Evolutionary conservation across 352 stramenopile genomes (phyloP).

Genomic region (Phytopythium helicoides): DNA sequence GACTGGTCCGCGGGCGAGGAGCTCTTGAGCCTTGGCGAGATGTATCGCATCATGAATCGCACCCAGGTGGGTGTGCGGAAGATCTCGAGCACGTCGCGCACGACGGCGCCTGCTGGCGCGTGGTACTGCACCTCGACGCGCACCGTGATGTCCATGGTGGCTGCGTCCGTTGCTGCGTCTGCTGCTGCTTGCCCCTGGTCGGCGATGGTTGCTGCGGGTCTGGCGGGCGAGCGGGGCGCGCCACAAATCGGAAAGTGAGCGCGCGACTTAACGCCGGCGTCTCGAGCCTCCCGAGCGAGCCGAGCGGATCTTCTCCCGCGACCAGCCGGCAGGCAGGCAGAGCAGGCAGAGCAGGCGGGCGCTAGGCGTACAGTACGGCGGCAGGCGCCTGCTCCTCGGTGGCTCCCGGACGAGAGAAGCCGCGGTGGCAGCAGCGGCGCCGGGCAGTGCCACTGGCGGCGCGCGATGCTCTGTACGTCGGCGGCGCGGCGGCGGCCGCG

Average conservation of each 20-base stretch:
- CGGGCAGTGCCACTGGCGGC: too few species aligned
- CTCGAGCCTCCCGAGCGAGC: too few species aligned
- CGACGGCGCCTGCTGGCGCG: conserved; percentile 38
- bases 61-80: conserved; percentile 74
- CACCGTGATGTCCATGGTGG: conserved; percentile 59
- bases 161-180: conserved; percentile 13
- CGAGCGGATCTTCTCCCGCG: conserved; percentile 8
- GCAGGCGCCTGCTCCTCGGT: not conserved
- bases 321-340: conserved; percentile 2
- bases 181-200: conserved; percentile 1
- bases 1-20: conserved; percentile 55
- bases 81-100: conserved; percentile 65
- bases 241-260: conserved; percentile 8
- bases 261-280: too few species aligned
- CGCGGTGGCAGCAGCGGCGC: too few species aligned
- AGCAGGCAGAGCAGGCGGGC: not conserved
- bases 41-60: conserved; percentile 75
- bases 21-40: conserved; percentile 66
- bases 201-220: conserved; percentile 4
- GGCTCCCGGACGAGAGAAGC: not conserved
- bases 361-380: not conserved
- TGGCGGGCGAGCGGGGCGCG: too few species aligned
- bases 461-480: too few species aligned
- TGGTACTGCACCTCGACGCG: conserved; percentile 73
- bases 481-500: too few species aligned